A percentile compares a stretch with the other conserved stretches of the same genome.
Evolutionary conservation across 2,329 filamentous ascomycete species (phyloP).

Genomic region (Grosmannia huntii): DNA sequence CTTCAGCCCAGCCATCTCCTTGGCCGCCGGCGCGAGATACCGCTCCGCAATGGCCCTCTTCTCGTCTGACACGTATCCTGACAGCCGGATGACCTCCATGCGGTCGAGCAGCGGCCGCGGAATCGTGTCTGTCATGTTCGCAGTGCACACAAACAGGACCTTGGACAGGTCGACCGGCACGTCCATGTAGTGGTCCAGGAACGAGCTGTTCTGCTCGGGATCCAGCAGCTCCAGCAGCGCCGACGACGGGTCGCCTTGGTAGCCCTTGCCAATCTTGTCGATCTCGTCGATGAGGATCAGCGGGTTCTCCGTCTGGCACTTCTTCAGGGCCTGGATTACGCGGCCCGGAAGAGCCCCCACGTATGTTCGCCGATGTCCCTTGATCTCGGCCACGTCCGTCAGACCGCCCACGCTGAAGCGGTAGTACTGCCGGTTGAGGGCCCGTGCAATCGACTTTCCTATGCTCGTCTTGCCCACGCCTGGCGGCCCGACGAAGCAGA

Average conservation of each 20-base stretch:
- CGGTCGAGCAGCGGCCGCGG: conserved; percentile 85
- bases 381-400: conserved; percentile 97
- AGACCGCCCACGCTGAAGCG: conserved; percentile 94
- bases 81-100: conserved; percentile 95
- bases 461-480: conserved; percentile 99
- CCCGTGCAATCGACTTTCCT: conserved; percentile 92
- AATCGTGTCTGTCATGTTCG: conserved; percentile 98
- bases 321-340: conserved; percentile 96
- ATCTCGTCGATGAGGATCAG: conserved; percentile 94
- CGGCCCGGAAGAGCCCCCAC: conserved; percentile 90
- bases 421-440: conserved; percentile 93
- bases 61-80: conserved; percentile 93
- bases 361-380: conserved; percentile 91
- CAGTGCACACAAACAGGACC: conserved; percentile 95
- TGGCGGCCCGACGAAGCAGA: conserved; percentile 93
- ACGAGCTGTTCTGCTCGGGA: conserved; percentile 93
- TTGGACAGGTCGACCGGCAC: conserved; percentile 95
- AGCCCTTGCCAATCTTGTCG: conserved; percentile 93
- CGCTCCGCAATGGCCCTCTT: conserved; percentile 96
- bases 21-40: conserved; percentile 88
- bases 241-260: conserved; percentile 92
- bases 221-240: conserved; percentile 88
- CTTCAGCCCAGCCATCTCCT: conserved; percentile 81
- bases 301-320: conserved; percentile 97
- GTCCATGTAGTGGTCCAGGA: conserved; percentile 97